phyloP scores from a whole-genome alignment of 805 yeast genomes.

The Clavispora vitiphila region DNA sequence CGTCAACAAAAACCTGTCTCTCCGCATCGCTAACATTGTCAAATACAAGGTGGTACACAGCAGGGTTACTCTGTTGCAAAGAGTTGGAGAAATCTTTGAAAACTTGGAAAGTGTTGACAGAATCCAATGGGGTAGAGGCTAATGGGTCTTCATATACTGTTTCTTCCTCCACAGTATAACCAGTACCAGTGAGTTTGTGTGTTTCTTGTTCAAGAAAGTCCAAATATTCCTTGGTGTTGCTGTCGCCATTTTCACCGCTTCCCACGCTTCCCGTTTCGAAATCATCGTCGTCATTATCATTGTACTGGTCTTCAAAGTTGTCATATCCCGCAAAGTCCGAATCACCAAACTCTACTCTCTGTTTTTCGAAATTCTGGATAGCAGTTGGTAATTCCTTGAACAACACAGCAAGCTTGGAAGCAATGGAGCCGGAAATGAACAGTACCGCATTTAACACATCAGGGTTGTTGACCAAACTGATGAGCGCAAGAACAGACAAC shows the following conservation, averaged over 20 bases:
- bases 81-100: constrained; percentile 12
- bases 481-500: constrained; percentile 61
- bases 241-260: constrained; percentile 22
- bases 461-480: constrained; percentile 39
- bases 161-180: constrained; percentile 16
- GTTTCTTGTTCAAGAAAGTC: constrained; percentile 45
- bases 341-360: constrained; percentile 49
- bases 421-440: constrained; percentile 41
- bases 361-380: constrained; percentile 56
- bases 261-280: constrained; percentile 16
- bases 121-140: constrained; percentile 18
- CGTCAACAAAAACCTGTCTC: constrained; percentile 8
- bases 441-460: constrained; percentile 6
- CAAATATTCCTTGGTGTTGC: constrained; percentile 39
- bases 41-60: constrained; percentile 11
- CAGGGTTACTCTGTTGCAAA: constrained; percentile 10
- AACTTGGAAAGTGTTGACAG: constrained; percentile 10
- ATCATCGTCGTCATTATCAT: constrained; percentile 6
- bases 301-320: constrained; percentile 2
- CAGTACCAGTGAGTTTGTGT: constrained; percentile 30
- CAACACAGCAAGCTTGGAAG: constrained; percentile 46
- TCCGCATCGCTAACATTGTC: constrained; percentile 11
- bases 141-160: constrained; percentile 20
- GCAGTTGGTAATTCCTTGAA: constrained; percentile 69
- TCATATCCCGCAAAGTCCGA: constrained; percentile 20